Base-by-base conservation (phyloP, 2,329 filamentous ascomycete species). In the Corynespora cassiicola region DNA sequence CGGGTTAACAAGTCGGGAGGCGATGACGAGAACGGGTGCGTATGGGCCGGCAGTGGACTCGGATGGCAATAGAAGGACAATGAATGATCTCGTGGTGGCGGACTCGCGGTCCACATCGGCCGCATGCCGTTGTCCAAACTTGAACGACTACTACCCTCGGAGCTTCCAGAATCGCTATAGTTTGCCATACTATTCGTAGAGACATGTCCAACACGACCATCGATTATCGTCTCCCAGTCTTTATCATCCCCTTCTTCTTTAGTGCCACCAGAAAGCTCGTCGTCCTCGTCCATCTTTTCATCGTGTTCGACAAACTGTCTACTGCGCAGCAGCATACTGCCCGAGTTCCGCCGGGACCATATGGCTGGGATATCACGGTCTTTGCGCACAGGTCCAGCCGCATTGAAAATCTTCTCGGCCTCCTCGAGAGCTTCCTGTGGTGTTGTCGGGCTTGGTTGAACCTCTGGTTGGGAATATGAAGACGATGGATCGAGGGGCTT, bases 361-460 rank as follows among this genome's bases (percentile, higher is more conserved):
- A 67, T 65, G 5, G 54, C 54, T 29, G 64, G 65, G 25, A 66
- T 66, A n/a, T n/a, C n/a, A n/a, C n/a, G n/a, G n/a, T n/a, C n/a
- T n/a, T n/a, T n/a, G n/a, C n/a, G n/a, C n/a, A n/a, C n/a, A n/a
- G n/a, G n/a, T 4, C 36, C 41, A 7, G 16, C 21, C 12, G 45
- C 48, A 11, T 49, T 36, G 19, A 66, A 67, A 2, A 67, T 62
- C 7, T 55, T 33, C 18, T 65, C 61, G 9, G 61, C 63, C 15
- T 63, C 40, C 16, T 61, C 55, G 4, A 67, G 40, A 4, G 58
- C 62, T 33, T 53, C 54, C 30, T 54, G 51, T 19, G 58, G 57
- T 17, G 54, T 60, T 2, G 39, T 38, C 2, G 50, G 45, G 7
- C 32, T 45, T 2, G 31, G 31, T 11, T 23, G 23, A 29, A 10